Conservation (phyloP, 2,329 filamentous ascomycete species). For the Colletotrichum melonis region DNA sequence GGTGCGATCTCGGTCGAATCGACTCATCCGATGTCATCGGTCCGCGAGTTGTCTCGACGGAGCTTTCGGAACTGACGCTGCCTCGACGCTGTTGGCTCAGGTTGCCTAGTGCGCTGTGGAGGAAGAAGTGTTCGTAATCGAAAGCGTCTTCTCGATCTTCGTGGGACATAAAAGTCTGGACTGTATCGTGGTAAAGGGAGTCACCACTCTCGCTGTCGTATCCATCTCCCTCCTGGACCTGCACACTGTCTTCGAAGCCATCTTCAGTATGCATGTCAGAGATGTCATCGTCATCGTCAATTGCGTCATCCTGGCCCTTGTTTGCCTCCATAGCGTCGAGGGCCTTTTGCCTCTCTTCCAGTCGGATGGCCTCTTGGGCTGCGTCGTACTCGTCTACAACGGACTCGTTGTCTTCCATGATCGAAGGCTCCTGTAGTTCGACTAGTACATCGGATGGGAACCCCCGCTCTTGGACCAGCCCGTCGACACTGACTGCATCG, state of each 20-base stretch:
- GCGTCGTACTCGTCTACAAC: constrained; percentile 42
- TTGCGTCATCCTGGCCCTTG: constrained; percentile 2
- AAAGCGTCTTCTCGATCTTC: constrained; percentile 96
- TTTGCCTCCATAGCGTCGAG: constrained; percentile 29
- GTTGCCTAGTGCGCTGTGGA: constrained; percentile 90
- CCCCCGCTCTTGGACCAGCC: constrained; percentile 37
- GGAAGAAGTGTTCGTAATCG: constrained; percentile 95
- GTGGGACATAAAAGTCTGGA: constrained; percentile 76
- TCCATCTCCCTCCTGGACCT: constrained; percentile 49
- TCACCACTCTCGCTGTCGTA: constrained; percentile 72
- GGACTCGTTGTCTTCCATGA: constrained; percentile 42
- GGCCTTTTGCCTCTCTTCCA: constrained; percentile 39
- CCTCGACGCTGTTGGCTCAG: constrained; percentile 66
- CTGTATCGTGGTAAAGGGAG: constrained; percentile 71
- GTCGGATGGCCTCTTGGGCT: constrained; percentile 40
- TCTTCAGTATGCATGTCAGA: constrained; percentile 54
- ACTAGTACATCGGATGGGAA: constrained; percentile 16
- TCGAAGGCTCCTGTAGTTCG: constrained; percentile 17
- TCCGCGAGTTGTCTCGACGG: constrained; percentile 71
- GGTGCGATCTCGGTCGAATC: constrained; percentile 39
- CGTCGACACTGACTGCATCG: constrained; percentile 43
- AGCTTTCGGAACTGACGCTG: constrained; percentile 70
- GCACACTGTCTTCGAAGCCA: constrained; percentile 47
- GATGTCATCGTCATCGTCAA: constrained; percentile 47
- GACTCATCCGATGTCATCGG: constrained; percentile 45